A percentile compares a stretch with the other conserved stretches of the same genome.
Conservation (phyloP, 305 asterid genomes). For the Solanum hybrid region DNA sequence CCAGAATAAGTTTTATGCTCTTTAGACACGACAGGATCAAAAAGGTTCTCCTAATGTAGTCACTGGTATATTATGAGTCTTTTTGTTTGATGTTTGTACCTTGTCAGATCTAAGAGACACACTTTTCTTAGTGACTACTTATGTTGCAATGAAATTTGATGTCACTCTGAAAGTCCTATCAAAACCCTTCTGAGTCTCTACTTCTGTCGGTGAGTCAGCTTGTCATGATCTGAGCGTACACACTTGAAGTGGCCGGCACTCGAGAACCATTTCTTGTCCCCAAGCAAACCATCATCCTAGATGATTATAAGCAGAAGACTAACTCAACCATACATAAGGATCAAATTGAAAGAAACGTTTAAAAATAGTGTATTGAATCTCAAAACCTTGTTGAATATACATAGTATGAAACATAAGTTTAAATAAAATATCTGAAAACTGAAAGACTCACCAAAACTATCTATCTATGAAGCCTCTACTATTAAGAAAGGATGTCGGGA, state of each 20-base stretch:
- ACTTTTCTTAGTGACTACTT: not conserved
- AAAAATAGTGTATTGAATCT: too few relatives aligned
- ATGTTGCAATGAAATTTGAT: not conserved
- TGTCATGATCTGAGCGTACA: not conserved
- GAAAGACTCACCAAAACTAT: too few relatives aligned
- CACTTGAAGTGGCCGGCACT: not conserved
- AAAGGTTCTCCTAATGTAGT: not conserved
- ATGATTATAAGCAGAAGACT: too few relatives aligned
- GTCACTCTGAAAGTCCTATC: not conserved
- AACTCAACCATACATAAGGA: not conserved
- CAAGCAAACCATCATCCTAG: not conserved
- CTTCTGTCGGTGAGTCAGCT: too few relatives aligned
- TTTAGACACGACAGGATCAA: too few relatives aligned
- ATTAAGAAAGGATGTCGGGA: too few relatives aligned
- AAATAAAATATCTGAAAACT: too few relatives aligned
- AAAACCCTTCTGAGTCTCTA: not conserved
- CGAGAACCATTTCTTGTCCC: not conserved
- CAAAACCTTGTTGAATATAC: not conserved
- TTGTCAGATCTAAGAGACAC: not conserved
- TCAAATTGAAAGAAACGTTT: too few relatives aligned
- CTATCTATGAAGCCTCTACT: too few relatives aligned
- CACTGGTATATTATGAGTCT: not conserved
- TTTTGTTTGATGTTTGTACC: not conserved
- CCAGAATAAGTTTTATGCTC: too few relatives aligned
- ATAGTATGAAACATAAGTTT: not conserved